Conservation (phyloP, 495 filamentous ascomycete genomes). For the Chaetomium cochliodes region DNA sequence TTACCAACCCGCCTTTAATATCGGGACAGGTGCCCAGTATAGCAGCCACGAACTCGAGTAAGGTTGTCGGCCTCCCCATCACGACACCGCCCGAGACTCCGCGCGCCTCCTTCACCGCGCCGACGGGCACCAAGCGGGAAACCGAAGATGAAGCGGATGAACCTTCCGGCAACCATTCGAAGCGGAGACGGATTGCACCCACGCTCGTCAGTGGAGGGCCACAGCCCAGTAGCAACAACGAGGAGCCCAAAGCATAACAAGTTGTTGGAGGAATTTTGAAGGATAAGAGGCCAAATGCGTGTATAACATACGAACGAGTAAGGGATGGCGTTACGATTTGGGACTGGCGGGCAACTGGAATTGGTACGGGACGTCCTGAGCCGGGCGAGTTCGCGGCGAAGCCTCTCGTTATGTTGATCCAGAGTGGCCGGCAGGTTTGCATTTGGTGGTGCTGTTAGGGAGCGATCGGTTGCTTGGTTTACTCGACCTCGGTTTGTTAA, state of each 20-base stretch:
- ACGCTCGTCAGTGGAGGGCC: slow-evolving; percentile 53
- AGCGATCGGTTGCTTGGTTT: background rate
- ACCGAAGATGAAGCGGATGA: slow-evolving; percentile 52
- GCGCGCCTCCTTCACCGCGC: slow-evolving; percentile 48
- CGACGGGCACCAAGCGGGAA: slow-evolving; percentile 60
- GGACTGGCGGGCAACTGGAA: background rate
- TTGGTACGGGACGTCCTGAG: background rate
- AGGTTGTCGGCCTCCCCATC: slow-evolving; percentile 54
- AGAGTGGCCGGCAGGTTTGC: background rate
- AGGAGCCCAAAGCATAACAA: slow-evolving; percentile 30
- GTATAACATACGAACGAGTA: background rate
- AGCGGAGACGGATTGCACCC: slow-evolving; percentile 77
- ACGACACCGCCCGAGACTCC: slow-evolving; percentile 84
- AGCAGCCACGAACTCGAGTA: slow-evolving; percentile 63
- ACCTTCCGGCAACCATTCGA: slow-evolving; percentile 45
- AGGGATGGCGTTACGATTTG: slow-evolving; percentile 8
- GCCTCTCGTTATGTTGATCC: background rate
- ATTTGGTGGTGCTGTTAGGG: background rate
- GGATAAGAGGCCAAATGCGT: background rate
- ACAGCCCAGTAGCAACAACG: slow-evolving; percentile 4
- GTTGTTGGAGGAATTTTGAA: background rate
- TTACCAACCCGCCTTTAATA: slow-evolving; percentile 77
- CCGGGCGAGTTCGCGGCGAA: background rate
- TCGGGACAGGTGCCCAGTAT: slow-evolving; percentile 71
- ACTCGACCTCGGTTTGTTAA: background rate